phyloP scores from a whole-genome alignment of 345 rosid genomes.

The Salix dunnii region DNA sequence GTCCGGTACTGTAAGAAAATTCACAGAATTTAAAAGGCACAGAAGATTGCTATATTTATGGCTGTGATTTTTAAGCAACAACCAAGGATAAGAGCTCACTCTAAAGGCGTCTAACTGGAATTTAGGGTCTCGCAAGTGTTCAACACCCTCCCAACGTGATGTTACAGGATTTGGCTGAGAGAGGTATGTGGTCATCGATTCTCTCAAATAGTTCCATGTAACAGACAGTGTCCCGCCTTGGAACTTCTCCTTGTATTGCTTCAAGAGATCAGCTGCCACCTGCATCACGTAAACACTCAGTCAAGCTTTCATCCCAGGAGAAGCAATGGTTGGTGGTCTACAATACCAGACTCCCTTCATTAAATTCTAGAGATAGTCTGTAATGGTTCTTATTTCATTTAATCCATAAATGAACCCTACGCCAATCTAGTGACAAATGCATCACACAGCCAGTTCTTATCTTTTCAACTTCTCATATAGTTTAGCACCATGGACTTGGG shows the following conservation, averaged over 20 bases:
- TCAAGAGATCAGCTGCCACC: conserved; percentile 92
- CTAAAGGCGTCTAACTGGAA: conserved; percentile 96
- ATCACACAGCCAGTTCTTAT: neutral
- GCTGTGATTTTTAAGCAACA: neutral
- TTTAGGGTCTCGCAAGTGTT: conserved; percentile 85
- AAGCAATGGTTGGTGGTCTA: neutral
- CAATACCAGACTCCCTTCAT: neutral
- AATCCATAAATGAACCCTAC: neutral
- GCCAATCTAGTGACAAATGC: neutral
- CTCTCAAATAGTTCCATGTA: conserved; percentile 93
- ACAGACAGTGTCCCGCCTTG: conserved; percentile 87
- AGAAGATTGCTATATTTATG: neutral
- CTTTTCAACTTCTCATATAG: neutral
- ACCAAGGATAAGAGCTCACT: conserved; percentile 44
- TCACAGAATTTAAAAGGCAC: neutral
- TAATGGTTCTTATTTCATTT: neutral
- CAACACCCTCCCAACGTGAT: conserved; percentile 90
- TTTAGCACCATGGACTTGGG: neutral
- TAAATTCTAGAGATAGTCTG: neutral
- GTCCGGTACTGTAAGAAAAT: conserved; percentile 74
- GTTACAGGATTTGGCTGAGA: conserved; percentile 97
- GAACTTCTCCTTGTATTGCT: conserved; percentile 85
- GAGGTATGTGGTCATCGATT: conserved; percentile 83
- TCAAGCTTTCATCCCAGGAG: conserved; percentile 2
- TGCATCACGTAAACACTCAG: conserved; percentile 28